Conservation (phyloP, 163 green algal species). For the Coccomyxa subellipsoidea region DNA sequence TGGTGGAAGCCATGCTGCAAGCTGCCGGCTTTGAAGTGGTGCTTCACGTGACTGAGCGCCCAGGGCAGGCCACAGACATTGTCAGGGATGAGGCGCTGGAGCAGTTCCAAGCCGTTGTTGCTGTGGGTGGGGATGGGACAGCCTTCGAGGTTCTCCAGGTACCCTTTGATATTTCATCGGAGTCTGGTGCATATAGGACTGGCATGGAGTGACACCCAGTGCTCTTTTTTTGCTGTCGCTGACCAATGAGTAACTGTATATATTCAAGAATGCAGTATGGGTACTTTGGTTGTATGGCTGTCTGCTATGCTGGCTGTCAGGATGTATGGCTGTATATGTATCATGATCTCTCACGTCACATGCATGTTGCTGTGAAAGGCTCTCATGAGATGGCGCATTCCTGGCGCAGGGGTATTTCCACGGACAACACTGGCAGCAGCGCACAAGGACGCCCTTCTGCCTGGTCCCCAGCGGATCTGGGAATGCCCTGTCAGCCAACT, state of each 20-base stretch:
- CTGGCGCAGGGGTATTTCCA: conserved; percentile 58
- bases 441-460: conserved; percentile 40
- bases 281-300: background rate
- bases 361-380: too few relatives aligned
- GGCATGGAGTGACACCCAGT: background rate
- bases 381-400: too few relatives aligned
- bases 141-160: conserved; percentile 62
- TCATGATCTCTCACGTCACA: background rate
- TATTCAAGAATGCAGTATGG: background rate
- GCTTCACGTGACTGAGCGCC: conserved; percentile 34
- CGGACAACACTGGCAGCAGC: conserved; percentile 58
- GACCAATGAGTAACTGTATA: background rate
- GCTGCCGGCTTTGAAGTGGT: conserved; percentile 45
- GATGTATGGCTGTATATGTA: background rate
- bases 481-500: conserved; percentile 68
- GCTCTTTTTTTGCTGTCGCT: background rate
- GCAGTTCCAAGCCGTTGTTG: conserved; percentile 19
- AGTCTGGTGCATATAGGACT: background rate
- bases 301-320: background rate
- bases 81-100: conserved; percentile 12
- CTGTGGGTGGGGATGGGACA: conserved; percentile 61
- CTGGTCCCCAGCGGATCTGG: conserved; percentile 61
- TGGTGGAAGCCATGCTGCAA: conserved; percentile 47
- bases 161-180: background rate
- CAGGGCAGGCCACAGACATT: conserved; percentile 42